A percentile compares a stretch with the other conserved stretches of the same genome.
Conservation (phyloP, 1,139 yeast genomes). For the Yamadazyma trypodendri region DNA sequence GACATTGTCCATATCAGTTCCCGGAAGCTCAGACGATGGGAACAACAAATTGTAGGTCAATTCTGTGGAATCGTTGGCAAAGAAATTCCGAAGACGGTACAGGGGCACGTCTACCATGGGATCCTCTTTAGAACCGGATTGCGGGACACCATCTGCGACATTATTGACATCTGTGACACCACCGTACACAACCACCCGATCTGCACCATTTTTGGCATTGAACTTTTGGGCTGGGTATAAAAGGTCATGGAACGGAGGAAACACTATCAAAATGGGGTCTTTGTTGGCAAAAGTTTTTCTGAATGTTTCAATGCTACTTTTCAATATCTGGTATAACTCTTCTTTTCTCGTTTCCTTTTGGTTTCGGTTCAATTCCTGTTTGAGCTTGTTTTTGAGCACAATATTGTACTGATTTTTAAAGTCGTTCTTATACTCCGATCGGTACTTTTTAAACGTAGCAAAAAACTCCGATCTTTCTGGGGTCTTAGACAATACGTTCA, state of each 20-base stretch:
- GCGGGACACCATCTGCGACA: background rate
- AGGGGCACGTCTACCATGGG: background rate
- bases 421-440: background rate
- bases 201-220: background rate
- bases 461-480: background rate
- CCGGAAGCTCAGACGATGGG: conserved; percentile 20
- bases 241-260: conserved; percentile 16
- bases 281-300: conserved; percentile 6
- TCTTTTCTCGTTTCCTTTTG: background rate
- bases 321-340: background rate
- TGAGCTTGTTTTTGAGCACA: conserved; percentile 1
- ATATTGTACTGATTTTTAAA: conserved; percentile 1
- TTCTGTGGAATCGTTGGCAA: background rate
- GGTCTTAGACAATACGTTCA: background rate
- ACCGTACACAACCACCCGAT: conserved; percentile 3
- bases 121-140: background rate
- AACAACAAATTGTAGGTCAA: conserved; percentile 4
- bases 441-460: background rate
- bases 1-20: conserved; percentile 14
- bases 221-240: conserved; percentile 2
- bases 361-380: background rate
- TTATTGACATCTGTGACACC: background rate
- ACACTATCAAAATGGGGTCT: conserved; percentile 16
- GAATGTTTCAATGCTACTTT: background rate
- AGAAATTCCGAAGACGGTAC: background rate